phyloP scores from a whole-genome alignment of 345 rosid genomes.

The Lepidium aucheri region DNA sequence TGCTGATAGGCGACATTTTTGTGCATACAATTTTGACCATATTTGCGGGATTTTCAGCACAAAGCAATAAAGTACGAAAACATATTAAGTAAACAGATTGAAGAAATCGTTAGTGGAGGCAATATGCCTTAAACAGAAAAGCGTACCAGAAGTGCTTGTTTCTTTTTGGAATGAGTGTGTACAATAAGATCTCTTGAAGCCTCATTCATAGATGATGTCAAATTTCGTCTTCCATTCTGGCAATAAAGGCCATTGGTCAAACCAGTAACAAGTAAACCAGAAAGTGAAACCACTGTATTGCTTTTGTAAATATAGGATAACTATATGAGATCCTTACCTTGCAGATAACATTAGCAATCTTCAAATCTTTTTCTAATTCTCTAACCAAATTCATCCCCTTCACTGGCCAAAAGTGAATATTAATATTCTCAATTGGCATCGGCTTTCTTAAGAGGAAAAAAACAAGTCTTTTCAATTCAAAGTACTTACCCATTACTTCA shows the following conservation, averaged over 20 bases:
- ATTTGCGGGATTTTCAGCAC: background rate
- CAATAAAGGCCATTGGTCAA: slow-evolving; percentile 17
- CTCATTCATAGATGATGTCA: slow-evolving; percentile 86
- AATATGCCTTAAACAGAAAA: slow-evolving; percentile 5
- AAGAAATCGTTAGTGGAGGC: background rate
- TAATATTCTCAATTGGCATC: background rate
- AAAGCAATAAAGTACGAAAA: background rate
- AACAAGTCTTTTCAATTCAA: background rate
- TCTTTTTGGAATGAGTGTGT: slow-evolving; percentile 80
- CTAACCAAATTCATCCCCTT: slow-evolving; percentile 99
- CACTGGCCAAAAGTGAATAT: slow-evolving; percentile 71
- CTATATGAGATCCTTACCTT: slow-evolving; percentile 45
- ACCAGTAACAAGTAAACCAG: slow-evolving; percentile 3
- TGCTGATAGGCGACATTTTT: background rate
- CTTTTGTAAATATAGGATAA: background rate
- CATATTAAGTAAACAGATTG: background rate
- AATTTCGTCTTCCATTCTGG: slow-evolving; percentile 96
- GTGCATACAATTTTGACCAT: background rate
- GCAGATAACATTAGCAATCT: slow-evolving; percentile 92
- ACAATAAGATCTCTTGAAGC: slow-evolving; percentile 99
- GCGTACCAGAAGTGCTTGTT: slow-evolving; percentile 85
- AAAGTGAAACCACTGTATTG: background rate
- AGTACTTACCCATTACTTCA: slow-evolving; percentile 91
- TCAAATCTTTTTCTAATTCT: slow-evolving; percentile 94
- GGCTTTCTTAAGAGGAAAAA: background rate